Percentiles rank a stretch among this genome's conserved stretches.
Evolutionary conservation across 2,329 filamentous ascomycete genomes (phyloP).

Genomic region (Onygenales sp.): DNA sequence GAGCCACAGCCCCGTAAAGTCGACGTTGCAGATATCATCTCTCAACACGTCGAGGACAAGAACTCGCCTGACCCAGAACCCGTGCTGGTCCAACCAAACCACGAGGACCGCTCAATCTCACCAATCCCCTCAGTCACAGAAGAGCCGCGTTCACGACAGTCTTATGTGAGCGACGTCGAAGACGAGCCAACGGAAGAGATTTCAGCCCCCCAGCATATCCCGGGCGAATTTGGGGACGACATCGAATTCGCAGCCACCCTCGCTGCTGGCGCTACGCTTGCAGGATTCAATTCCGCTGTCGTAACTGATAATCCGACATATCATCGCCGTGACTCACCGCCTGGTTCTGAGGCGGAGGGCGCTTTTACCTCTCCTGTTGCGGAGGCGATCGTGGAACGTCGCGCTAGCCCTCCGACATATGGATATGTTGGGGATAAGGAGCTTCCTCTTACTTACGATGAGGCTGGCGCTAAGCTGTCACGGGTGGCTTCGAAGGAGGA

Average conservation of each 20-base stretch:
- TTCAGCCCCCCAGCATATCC: conserved; percentile 39
- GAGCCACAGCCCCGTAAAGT: not conserved
- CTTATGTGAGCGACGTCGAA: too few species aligned
- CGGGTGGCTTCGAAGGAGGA: not conserved
- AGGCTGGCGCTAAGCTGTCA: not conserved
- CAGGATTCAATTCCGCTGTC: conserved; percentile 61
- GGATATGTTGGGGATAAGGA: conserved; percentile 11
- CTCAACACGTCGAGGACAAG: not conserved
- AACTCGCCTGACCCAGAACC: not conserved
- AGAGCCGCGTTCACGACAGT: not conserved
- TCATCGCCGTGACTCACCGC: conserved; percentile 39
- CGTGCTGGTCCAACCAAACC: not conserved
- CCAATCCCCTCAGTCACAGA: not conserved
- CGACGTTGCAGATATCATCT: not conserved
- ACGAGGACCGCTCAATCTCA: not conserved
- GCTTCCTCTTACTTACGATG: conserved; percentile 4
- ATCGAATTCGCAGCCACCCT: conserved; percentile 60
- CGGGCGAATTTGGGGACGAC: conserved; percentile 58
- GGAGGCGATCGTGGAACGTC: conserved; percentile 10
- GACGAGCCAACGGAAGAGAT: not conserved
- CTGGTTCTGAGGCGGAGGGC: conserved; percentile 7
- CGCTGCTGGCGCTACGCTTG: conserved; percentile 58
- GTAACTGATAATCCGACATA: conserved; percentile 58
- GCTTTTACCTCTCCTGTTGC: not conserved
- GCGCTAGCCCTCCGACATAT: conserved; percentile 13